Conservation (phyloP, 2,329 filamentous ascomycete genomes). For the Hymenoscyphus linearis region DNA sequence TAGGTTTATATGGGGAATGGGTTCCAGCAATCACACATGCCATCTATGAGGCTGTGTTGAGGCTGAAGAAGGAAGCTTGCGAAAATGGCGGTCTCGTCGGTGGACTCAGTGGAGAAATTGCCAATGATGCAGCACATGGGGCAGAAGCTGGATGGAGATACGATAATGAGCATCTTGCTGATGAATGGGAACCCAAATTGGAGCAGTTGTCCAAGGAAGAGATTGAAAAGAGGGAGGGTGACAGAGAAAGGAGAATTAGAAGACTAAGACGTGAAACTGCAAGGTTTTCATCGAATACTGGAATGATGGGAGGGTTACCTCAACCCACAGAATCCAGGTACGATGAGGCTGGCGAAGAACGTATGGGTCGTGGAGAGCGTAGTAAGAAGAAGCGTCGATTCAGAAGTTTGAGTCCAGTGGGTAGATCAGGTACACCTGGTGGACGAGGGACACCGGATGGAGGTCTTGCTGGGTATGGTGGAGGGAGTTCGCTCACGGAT, state of each 20-base stretch:
- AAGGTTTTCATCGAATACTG: slow-evolving; percentile 79
- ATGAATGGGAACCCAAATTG: slow-evolving; percentile 79
- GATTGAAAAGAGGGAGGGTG: slow-evolving; percentile 93
- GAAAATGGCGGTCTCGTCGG: slow-evolving; percentile 84
- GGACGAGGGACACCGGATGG: slow-evolving; percentile 79
- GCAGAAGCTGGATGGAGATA: slow-evolving; percentile 88
- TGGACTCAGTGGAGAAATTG: slow-evolving; percentile 67
- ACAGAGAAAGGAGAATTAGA: slow-evolving; percentile 85
- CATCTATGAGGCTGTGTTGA: slow-evolving; percentile 90
- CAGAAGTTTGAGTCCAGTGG: slow-evolving; percentile 77
- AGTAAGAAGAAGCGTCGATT: slow-evolving; percentile 95
- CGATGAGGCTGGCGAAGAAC: slow-evolving; percentile 58
- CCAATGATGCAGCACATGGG: slow-evolving; percentile 84
- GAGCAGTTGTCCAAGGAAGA: slow-evolving; percentile 86
- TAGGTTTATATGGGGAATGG: slow-evolving; percentile 89
- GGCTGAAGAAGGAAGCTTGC: slow-evolving; percentile 92
- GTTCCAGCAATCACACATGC: slow-evolving; percentile 90
- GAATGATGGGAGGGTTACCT: slow-evolving; percentile 72
- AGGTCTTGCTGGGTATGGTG: slow-evolving; percentile 61
- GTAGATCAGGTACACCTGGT: slow-evolving; percentile 60
- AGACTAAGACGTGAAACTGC: slow-evolving; percentile 86
- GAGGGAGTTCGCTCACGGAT: slow-evolving; percentile 59
- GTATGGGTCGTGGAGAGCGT: slow-evolving; percentile 85
- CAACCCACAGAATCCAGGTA: slow-evolving; percentile 43
- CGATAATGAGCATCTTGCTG: slow-evolving; percentile 81